phyloP scores from a whole-genome alignment of 2,329 filamentous ascomycete species.

The Monosporascus sp. region DNA sequence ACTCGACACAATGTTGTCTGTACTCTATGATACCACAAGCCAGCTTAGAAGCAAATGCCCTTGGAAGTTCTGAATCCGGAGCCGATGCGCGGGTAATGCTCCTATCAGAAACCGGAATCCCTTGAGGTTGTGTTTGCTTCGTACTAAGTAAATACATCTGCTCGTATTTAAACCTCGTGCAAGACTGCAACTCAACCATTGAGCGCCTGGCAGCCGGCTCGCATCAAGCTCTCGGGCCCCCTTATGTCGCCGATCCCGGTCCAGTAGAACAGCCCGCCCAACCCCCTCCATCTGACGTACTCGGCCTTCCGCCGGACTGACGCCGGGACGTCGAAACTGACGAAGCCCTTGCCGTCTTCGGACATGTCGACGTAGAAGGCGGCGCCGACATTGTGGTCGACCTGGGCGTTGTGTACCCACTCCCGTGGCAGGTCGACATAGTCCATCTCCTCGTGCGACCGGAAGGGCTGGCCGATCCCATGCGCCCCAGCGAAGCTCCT shows the following conservation, averaged over 20 bases:
- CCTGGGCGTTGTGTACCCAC: slow-evolving; percentile 34
- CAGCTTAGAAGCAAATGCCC: no score
- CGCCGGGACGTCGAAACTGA: slow-evolving; percentile 58
- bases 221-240: slow-evolving; percentile 51
- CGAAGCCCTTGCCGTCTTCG: slow-evolving; percentile 40
- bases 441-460: slow-evolving; percentile 48
- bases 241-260: slow-evolving; percentile 55
- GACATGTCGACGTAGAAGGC: slow-evolving; percentile 48
- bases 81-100: no score
- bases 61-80: no score
- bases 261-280: slow-evolving; percentile 66
- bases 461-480: slow-evolving; percentile 48
- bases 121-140: no score
- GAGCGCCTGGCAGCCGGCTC: slow-evolving; percentile 52
- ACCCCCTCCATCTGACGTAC: slow-evolving; percentile 46
- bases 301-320: slow-evolving; percentile 58
- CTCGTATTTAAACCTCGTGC: no score
- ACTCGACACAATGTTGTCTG: no score
- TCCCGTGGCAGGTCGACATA: slow-evolving; percentile 54
- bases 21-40: no score
- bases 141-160: no score
- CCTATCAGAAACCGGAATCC: no score
- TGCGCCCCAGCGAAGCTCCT: slow-evolving; percentile 52
- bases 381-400: slow-evolving; percentile 49
- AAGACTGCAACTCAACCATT: slow-evolving; percentile 20